Base-by-base conservation (phyloP, 305 asterid species). In the Stenogyne calaminthoides region DNA sequence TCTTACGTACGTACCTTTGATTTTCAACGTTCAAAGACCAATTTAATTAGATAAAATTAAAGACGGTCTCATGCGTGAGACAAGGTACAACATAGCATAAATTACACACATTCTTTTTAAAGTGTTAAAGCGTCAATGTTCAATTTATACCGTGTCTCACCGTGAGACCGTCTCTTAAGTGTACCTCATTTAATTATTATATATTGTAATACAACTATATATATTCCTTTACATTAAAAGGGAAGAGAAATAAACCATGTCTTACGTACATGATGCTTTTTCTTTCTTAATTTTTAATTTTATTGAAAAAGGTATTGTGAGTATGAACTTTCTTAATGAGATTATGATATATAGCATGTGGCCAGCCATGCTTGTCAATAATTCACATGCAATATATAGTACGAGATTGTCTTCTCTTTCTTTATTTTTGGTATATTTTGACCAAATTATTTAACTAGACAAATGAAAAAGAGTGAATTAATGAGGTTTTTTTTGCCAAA, bases 311-410 rank as follows among this genome's bases (percentile, higher is more conserved):
- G 52, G 39, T 55, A 65, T 36, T 71, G 44, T 15, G 63, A 66
- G 70, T 56, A 71, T 70, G 67, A 59, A 67, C 32, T 74, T 66
- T 59, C 54, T 63, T 75, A 55, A 76, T 56, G 55, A 80, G 71
- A 70, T 78, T 77, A 67, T 71, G 71, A 22, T 46, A 46, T 46
- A 46, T 72, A 66, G 80, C 84, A 80, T 64, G 76, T 81, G 85
- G 82, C 80, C 84, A 80, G 72, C 84, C 77, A 66, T 76, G 73
- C 77, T 68, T 73, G 69, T 69, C 79, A 80, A 80, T 69, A 22
- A 79, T 80, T 64, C 79, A 68, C 73, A 68, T 62, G 59, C 78
- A 74, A 55, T 69, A 36, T n/a, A 61, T 46, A 70, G 60, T 58
- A 52, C 3, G 29, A 25, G 16, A 12, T 25, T 22, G 9, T 25